Evolutionary conservation across 306 rosid species (phyloP), one percentile per base, ranked within the genome.

Genomic region (Quercus dentata): DNA sequence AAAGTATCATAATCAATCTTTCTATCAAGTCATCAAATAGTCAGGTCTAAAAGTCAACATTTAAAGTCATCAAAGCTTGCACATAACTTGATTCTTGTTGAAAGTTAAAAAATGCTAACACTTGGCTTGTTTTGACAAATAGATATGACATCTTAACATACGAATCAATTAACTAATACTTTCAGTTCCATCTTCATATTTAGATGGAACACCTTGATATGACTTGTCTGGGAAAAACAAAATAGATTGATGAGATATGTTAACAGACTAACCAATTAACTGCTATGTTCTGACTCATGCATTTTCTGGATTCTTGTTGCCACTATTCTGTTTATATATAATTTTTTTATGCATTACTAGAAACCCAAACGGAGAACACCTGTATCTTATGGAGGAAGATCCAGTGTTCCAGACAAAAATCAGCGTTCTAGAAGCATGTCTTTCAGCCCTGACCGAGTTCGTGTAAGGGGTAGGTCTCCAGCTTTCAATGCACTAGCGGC

Each of bases 401-500:
- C 97, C 18, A 78, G 92, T 52, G 86, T 78, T 74, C 97, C 99
- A 13, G 98, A 93, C 21, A 90, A 93, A 78, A 83, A 97, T 51
- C 98, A 90, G 87, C 97, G 98, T 65, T 91, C 98, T 20, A 92
- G 99, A 76, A 96, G 99, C 83, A 88, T 96, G 90, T 96, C 97
- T 52, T 94, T 89, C 56, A 91, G 97, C 76, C 92, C 99, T 38
- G 99, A 96, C 55, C 97, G 97, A 74, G 93, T 84, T 46, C 98
- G 99, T 75, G 98, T 88, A 72, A 86, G 99, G 85, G 99, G 99
- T 20, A 90, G 99, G 80, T 96, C 99, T 83, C 99, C 99, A 55
- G 98, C 99, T 83, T 96, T 96, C 79, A 96, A 89, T 81, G 94
- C 97, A 28, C 73, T 96, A 73, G 98, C 99, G 79, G 97, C 99